These are phyloP conservation scores for Diplosphaera chodatii DNA, from an alignment of 139 green algal species.

Conservation along the genomic window DNA sequence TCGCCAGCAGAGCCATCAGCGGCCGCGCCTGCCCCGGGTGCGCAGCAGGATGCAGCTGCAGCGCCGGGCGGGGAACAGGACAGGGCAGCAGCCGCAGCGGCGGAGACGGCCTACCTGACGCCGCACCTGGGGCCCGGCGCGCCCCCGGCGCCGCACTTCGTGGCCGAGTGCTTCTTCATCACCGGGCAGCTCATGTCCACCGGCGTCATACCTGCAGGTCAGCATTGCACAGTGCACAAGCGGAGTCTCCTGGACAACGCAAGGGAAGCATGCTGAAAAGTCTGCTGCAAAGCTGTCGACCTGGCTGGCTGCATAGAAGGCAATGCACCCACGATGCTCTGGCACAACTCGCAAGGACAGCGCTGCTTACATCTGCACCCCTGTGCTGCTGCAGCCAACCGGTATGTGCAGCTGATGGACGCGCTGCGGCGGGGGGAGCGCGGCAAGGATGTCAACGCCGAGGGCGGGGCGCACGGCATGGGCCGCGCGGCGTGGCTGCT, in stretches of 20 bases:
- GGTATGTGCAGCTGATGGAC: conserved; percentile 8
- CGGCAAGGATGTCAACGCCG: conserved; percentile 4
- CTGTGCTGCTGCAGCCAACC: conserved; percentile 12
- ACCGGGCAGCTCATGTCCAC: conserved; percentile 46
- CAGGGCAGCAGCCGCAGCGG: too few species aligned
- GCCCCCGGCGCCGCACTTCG: conserved; percentile 42
- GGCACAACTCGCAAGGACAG: too few species aligned
- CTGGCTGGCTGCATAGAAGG: too few species aligned
- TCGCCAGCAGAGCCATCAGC: background rate
- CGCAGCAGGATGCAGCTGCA: background rate
- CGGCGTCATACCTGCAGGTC: conserved; percentile 44
- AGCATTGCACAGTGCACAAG: too few species aligned
- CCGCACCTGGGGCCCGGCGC: conserved; percentile 12
- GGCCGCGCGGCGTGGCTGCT: conserved; percentile 31
- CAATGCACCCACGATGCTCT: too few species aligned
- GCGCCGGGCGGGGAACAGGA: too few species aligned
- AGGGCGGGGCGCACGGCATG: background rate
- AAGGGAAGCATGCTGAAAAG: too few species aligned
- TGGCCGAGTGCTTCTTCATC: conserved; percentile 70
- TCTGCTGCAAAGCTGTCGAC: too few species aligned
- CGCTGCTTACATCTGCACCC: too few species aligned
- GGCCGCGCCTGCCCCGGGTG: background rate
- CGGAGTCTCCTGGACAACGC: too few species aligned
- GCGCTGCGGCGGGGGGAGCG: background rate
- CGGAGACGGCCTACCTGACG: background rate